A percentile compares a stretch with the other conserved stretches of the same genome.
These are phyloP conservation scores for Cyclotella cryptica DNA, from an alignment of 108 stramenopile genomes.

Conservation along the genomic window DNA sequence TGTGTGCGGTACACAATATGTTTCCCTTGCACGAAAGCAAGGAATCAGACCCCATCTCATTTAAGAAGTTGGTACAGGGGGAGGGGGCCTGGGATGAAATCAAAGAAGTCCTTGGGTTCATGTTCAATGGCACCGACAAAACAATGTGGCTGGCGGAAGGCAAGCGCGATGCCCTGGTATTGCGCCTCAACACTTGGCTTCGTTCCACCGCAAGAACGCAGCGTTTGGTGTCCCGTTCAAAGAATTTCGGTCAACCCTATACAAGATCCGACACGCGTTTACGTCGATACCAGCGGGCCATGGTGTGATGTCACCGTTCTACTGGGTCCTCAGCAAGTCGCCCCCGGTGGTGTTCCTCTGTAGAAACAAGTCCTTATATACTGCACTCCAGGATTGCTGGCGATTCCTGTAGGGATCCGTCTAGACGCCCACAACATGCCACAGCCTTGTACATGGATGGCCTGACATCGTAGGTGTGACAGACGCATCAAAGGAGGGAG, in stretches of 20 bases:
- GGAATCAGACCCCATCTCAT: background rate
- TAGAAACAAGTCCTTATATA: background rate
- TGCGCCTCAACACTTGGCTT: background rate
- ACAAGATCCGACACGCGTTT: background rate
- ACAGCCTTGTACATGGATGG: background rate
- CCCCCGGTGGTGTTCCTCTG: background rate
- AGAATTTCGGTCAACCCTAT: background rate
- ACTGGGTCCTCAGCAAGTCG: background rate
- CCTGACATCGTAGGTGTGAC: conserved; percentile 25
- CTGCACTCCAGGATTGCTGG: background rate
- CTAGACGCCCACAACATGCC: background rate
- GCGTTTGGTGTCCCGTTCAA: background rate
- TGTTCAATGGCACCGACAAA: background rate
- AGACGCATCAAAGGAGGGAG: conserved; percentile 40
- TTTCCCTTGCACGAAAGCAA: background rate
- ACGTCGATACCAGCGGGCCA: background rate
- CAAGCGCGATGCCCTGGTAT: background rate
- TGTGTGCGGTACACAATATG: background rate
- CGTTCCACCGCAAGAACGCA: too few species aligned
- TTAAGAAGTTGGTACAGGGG: background rate
- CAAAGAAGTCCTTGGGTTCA: background rate
- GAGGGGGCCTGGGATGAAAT: background rate
- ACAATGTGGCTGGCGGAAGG: background rate
- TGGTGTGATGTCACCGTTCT: background rate
- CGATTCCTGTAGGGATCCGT: background rate